Conservation (phyloP, 768 basidiomycete species). For the Suillus discolor region DNA sequence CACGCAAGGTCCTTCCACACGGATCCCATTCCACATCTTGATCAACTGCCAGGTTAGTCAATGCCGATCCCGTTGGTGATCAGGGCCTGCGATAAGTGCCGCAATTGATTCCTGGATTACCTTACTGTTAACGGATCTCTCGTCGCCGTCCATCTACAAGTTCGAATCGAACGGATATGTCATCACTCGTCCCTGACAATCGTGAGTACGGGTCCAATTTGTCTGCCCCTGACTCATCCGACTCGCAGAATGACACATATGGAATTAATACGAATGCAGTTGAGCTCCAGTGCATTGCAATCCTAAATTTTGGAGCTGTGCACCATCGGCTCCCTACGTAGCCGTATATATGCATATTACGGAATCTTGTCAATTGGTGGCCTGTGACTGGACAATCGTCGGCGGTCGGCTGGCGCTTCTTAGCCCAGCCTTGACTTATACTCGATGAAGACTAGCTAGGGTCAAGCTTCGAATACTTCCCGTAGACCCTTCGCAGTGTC, state of each 20-base stretch:
- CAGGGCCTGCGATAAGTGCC: not conserved
- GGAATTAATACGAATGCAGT: not conserved
- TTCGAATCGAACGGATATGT: not conserved
- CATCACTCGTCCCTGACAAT: not conserved
- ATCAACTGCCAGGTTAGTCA: not conserved
- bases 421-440: not conserved
- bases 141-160: not conserved
- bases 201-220: not conserved
- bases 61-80: not conserved
- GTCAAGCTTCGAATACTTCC: no score
- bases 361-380: not conserved
- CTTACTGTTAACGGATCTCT: not conserved
- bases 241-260: not conserved
- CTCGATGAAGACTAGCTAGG: not conserved
- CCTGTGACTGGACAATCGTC: not conserved
- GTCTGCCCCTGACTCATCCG: not conserved
- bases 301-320: not conserved
- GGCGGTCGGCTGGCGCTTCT: not conserved
- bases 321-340: not conserved
- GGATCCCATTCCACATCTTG: not conserved
- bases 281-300: not conserved
- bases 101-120: not conserved
- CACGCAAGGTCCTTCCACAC: not conserved
- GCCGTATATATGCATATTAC: not conserved
- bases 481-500: not conserved